Evolutionary conservation across 192 early-diverging fungal species (phyloP), one percentile per base, ranked within the genome.

Genomic region (Gaertneriomyces semiglobifer): DNA sequence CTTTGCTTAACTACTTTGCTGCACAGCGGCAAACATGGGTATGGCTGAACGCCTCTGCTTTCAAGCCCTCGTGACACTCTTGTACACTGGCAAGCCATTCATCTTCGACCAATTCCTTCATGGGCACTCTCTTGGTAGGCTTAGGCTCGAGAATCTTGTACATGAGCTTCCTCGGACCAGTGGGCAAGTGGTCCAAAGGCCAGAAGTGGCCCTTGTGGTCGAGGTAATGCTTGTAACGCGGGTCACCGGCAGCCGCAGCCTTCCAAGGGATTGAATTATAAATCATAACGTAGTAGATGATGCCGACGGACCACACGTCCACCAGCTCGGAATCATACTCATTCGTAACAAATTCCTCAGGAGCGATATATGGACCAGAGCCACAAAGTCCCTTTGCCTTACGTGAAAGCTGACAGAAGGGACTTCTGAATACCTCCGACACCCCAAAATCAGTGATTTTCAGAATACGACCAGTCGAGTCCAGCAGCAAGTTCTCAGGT

Each of bases 391-490:
- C 94, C 51, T 87, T 81, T 60, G 92, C 92, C 50, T 89, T 84
- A 70, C 91, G 92, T 56, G 86, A 58, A 50, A 75, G 70, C 50
- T 77, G 84, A 72, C 93, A 88, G 87, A 93, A 96, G 45, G 88
- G 89, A 40, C 88, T 89, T 62, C 89, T 84, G 79, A 98, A 97
- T 6, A 98, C 96, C 71, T 94, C 92, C 3, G 91, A 90, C 10
- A 97, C 94, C 52, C 96, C 96, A 85, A 98, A 98, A 82, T 98
- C 96, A 7, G 96, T 93, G 73, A 98, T 93, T 75, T 98, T 98
- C 62, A 98, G 69, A n/a, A 77, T 80, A n/a, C 83, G 86, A 65
- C 88, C 87, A 19, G 71, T 50, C 4, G 76, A 79, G 64, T 93
- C 91, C 67, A 98, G 75, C 12, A 98, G 78, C 40, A 97, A 62